Conservation (phyloP, 768 basidiomycete genomes). For the Cystobasidium onofrii region DNA sequence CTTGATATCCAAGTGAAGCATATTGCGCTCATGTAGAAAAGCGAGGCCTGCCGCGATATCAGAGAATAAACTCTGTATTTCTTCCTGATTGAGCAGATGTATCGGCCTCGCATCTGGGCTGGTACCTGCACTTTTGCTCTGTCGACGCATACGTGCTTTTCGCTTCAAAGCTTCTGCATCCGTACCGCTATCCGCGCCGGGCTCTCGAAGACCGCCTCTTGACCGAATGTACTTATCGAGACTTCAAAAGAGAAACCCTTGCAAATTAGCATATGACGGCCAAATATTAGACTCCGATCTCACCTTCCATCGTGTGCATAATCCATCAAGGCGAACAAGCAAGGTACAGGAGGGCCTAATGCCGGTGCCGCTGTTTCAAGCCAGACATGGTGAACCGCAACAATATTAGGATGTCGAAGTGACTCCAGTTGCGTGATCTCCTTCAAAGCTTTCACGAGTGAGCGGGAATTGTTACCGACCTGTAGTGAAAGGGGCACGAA, state of each 20-base stretch:
- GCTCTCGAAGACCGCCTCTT: constrained; percentile 9
- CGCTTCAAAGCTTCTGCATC: constrained; percentile 37
- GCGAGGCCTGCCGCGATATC: constrained; percentile 80
- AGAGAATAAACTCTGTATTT: constrained; percentile 67
- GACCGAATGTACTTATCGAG: constrained; percentile 24
- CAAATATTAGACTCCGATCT: neutral
- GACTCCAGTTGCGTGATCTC: constrained; percentile 76
- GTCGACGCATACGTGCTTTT: constrained; percentile 57
- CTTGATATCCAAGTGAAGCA: constrained; percentile 80
- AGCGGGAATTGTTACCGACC: constrained; percentile 21
- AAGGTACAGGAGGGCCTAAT: constrained; percentile 29
- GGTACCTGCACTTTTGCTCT: constrained; percentile 53
- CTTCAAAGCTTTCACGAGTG: constrained; percentile 1
- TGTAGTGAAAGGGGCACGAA: neutral
- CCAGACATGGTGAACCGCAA: constrained; percentile 63
- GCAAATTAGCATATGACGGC: constrained; percentile 55
- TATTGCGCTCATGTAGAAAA: constrained; percentile 59
- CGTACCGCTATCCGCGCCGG: constrained; percentile 26
- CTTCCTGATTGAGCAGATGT: constrained; percentile 74
- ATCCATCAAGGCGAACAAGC: constrained; percentile 58
- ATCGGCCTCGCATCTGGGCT: constrained; percentile 51
- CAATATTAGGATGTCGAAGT: constrained; percentile 82
- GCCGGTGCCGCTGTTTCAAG: constrained; percentile 13
- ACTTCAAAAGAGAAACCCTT: constrained; percentile 50
- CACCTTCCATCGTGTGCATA: constrained; percentile 73